Base-by-base conservation (phyloP, 2,329 filamentous ascomycete genomes). In the Diaporthe velutina region DNA sequence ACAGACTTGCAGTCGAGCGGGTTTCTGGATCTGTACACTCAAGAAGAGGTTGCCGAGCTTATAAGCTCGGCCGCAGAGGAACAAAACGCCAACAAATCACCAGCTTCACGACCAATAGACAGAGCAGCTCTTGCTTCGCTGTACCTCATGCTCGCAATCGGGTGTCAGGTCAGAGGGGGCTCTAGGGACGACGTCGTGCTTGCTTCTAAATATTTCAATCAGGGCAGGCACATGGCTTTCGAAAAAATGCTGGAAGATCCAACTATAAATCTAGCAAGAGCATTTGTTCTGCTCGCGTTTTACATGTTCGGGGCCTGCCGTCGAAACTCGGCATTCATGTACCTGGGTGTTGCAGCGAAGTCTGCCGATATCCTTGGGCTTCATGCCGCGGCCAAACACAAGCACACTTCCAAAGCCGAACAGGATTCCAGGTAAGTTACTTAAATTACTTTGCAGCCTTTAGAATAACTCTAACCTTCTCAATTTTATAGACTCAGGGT, bases 301-400 rank as follows among this genome's bases (percentile, higher is more conserved):
- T 91, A 90, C 77, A 89, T 91, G 86, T 84, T 90, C 4, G 89
- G 88, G 0, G 88, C 88, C 5, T 91, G 90, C 70, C 88, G 88
- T 42, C 84, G 90, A 12, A 91, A 91, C 73, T 85, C 90, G 0
- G 90, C 90, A 0, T 92, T 91, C 71, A 91, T 92, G 88, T 92
- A 92, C 73, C 80, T 92, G 3, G 90, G 90, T 0, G 87, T 92
- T 12, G 90, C 90, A 1, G 85, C 88, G 0, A 87, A 89, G 71
- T 88, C 90, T 0, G 90, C 90, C 0, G 87, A 88, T 4, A 88
- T 89, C 0, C 78, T 92, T 0, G 91, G 90, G 0, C 78, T 92
- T 9, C 89, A 92, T 81, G 82, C 80, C 71, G 80, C 73, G 75
- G 82, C 78, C 75, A 83, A 75, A 78, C 83, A 81, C 73, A 77